Percentiles rank a stretch among this genome's conserved stretches.
Conservation (phyloP, 2,329 filamentous ascomycete genomes). For the Penicillium sp. region DNA sequence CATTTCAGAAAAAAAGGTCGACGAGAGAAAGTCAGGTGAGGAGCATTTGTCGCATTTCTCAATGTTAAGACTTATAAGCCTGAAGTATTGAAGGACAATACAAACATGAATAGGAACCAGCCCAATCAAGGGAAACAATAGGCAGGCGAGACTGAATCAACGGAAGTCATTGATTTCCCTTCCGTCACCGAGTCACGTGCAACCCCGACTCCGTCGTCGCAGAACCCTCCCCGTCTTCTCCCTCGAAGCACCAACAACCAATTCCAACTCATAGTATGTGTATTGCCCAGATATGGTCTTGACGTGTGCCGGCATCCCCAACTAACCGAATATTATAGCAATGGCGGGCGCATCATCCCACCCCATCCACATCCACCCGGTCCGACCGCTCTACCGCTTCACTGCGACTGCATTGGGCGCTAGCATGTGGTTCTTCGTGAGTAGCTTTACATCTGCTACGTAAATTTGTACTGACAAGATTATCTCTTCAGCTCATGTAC, state of each 20-base stretch:
- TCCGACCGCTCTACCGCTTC: conserved; percentile 75
- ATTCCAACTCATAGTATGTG: conserved; percentile 16
- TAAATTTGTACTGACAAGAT: conserved; percentile 19
- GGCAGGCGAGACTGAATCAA: background rate
- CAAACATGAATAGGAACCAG: conserved; percentile 6
- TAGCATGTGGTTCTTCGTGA: conserved; percentile 99
- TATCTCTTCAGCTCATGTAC: conserved; percentile 75
- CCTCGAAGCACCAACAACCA: conserved; percentile 10
- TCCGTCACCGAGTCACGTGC: conserved; percentile 11
- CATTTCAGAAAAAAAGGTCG: background rate
- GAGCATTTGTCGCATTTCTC: conserved; percentile 7
- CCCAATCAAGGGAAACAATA: background rate
- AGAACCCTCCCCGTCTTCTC: conserved; percentile 10
- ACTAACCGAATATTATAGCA: conserved; percentile 18
- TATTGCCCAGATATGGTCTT: background rate
- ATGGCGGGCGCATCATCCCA: conserved; percentile 43
- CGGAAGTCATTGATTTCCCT: conserved; percentile 8
- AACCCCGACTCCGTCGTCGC: conserved; percentile 2
- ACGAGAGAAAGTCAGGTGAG: background rate
- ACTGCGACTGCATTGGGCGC: conserved; percentile 84
- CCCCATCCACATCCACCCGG: conserved; percentile 57
- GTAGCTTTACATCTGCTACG: background rate
- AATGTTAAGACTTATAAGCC: background rate
- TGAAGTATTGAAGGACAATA: background rate
- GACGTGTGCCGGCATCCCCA: background rate